phyloP scores from a whole-genome alignment of 2,329 filamentous ascomycete species.

The Pleoardoris graminearum region DNA sequence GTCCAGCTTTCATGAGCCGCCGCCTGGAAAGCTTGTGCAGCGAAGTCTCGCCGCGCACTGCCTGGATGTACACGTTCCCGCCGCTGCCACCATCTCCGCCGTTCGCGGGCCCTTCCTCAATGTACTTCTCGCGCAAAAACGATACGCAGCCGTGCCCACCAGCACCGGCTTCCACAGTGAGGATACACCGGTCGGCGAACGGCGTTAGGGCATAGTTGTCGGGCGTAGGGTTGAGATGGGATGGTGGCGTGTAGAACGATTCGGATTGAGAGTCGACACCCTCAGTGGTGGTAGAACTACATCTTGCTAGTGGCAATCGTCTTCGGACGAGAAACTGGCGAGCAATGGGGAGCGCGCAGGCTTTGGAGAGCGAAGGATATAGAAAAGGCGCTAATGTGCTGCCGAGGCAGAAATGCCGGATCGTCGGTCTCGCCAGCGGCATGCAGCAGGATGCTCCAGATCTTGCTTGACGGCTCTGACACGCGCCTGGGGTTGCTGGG shows the following conservation, averaged over 20 bases:
- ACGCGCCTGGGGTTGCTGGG: conserved; percentile 5
- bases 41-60: conserved; percentile 86
- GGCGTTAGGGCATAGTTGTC: conserved; percentile 81
- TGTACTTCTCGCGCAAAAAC: conserved; percentile 87
- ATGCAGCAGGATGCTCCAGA: conserved; percentile 26
- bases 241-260: conserved; percentile 19
- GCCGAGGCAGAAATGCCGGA: conserved; percentile 32
- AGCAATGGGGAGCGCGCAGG: conserved; percentile 24
- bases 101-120: conserved; percentile 87
- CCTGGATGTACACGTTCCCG: conserved; percentile 92
- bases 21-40: conserved; percentile 86
- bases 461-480: conserved; percentile 4
- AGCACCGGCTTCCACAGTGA: conserved; percentile 75
- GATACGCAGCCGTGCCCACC: conserved; percentile 94
- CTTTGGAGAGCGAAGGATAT: conserved; percentile 47
- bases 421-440: conserved; percentile 24
- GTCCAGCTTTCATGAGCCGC: conserved; percentile 72
- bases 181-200: conserved; percentile 83
- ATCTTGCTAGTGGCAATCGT: conserved; percentile 27
- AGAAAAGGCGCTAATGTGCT: conserved; percentile 51
- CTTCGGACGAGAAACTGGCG: conserved; percentile 22
- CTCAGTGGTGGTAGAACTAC: conserved; percentile 29
- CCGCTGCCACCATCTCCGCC: conserved; percentile 92
- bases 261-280: conserved; percentile 9
- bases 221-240: conserved; percentile 72